phyloP scores from a whole-genome alignment of 208 protist genomes.

The Trypanosoma melophagium region DNA sequence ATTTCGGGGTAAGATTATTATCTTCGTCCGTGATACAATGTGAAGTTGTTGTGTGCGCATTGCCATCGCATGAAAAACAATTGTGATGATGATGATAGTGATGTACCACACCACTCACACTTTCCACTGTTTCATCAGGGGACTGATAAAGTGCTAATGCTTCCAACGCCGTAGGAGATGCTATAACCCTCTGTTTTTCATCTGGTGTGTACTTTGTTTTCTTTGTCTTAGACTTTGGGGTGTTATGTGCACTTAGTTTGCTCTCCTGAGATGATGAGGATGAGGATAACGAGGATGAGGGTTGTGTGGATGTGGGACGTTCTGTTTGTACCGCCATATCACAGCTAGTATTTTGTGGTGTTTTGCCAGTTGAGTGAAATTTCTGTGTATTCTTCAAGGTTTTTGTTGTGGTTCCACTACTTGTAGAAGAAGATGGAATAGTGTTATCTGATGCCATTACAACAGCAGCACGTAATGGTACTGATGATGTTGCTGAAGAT shows the following conservation, averaged over 20 bases:
- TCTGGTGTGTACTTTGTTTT: neutral
- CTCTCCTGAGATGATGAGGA: neutral
- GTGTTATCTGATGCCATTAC: no score
- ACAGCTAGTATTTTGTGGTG: neutral
- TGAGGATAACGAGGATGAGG: neutral
- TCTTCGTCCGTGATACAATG: neutral
- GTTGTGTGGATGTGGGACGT: neutral
- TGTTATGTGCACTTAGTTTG: neutral
- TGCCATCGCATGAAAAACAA: neutral
- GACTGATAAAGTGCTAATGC: constrained; percentile 5
- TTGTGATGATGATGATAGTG: constrained; percentile 24
- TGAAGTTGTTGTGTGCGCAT: neutral
- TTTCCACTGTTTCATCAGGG: neutral
- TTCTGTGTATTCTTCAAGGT: neutral
- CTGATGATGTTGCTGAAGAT: neutral
- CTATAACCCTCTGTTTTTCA: neutral
- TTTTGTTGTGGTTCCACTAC: neutral
- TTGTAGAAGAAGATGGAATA: neutral
- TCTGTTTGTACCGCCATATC: constrained; percentile 2
- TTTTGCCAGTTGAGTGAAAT: no score
- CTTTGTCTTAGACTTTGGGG: neutral
- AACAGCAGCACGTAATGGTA: neutral
- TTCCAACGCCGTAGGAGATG: constrained; percentile 15
- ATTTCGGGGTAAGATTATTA: neutral
- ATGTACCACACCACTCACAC: constrained; percentile 10